Percentiles rank a stretch among this genome's conserved stretches.
These are phyloP conservation scores for Lodderomyces orthopsilosis DNA, from an alignment of 1,139 yeast genomes.

Conservation along the genomic window DNA sequence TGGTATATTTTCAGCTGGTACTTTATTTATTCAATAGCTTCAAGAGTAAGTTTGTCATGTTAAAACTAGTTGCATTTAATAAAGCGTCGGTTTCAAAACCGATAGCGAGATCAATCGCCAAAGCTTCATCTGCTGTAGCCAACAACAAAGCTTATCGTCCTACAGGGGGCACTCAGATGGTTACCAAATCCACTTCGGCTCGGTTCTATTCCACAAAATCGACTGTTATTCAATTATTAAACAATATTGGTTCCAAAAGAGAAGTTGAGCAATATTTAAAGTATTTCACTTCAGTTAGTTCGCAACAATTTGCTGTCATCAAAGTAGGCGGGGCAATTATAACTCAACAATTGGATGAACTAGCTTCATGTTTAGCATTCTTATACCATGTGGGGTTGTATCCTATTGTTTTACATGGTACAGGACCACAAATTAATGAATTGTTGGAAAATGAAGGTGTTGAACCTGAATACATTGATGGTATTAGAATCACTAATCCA, in stretches of 20 bases:
- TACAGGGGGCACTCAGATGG: slow-evolving; percentile 5
- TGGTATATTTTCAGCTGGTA: background rate
- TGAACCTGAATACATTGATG: slow-evolving; percentile 94
- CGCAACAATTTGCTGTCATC: slow-evolving; percentile 96
- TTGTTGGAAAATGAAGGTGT: slow-evolving; percentile 91
- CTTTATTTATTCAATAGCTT: background rate
- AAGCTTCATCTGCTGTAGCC: background rate
- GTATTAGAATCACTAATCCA: slow-evolving; percentile 93
- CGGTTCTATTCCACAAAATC: slow-evolving; percentile 67
- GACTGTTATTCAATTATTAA: slow-evolving; percentile 89
- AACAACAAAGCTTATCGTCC: slow-evolving; percentile 1
- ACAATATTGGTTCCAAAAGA: slow-evolving; percentile 94
- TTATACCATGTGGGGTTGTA: slow-evolving; percentile 95
- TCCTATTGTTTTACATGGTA: slow-evolving; percentile 96
- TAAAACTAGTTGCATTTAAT: slow-evolving; percentile 15
- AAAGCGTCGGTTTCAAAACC: slow-evolving; percentile 1
- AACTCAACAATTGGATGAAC: slow-evolving; percentile 86
- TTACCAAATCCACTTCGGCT: background rate
- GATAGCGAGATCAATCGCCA: background rate
- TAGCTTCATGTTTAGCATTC: slow-evolving; percentile 94
- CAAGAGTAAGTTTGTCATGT: slow-evolving; percentile 13
- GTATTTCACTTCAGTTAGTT: slow-evolving; percentile 91
- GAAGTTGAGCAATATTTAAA: slow-evolving; percentile 97
- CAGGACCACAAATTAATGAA: slow-evolving; percentile 98
- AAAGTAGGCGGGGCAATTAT: slow-evolving; percentile 99